Conservation (phyloP, 2,329 filamentous ascomycete genomes). For the Fusarium proliferatum region DNA sequence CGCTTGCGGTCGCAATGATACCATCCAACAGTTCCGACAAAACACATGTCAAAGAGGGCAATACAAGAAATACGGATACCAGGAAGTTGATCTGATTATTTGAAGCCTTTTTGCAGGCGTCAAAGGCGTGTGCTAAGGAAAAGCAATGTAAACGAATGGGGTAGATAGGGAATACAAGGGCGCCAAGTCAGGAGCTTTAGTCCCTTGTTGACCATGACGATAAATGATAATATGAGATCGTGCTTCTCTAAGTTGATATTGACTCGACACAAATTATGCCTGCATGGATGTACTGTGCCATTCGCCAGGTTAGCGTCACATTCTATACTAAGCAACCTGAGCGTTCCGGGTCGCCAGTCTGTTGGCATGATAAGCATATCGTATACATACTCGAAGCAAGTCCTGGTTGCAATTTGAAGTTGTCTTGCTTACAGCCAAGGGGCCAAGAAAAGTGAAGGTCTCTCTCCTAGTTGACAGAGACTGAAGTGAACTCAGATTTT, state of each 20-base stretch:
- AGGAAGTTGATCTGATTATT: slow-evolving; percentile 17
- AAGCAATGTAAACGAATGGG: slow-evolving; percentile 20
- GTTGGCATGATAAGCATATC: not conserved
- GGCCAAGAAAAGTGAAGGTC: not conserved
- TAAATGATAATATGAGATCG: slow-evolving; percentile 31
- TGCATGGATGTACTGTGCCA: not conserved
- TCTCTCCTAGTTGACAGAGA: not conserved
- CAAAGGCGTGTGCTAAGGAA: not conserved
- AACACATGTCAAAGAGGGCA: slow-evolving; percentile 7
- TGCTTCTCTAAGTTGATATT: not conserved
- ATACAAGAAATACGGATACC: slow-evolving; percentile 34
- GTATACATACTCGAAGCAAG: not conserved
- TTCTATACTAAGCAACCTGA: not conserved
- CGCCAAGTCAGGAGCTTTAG: not conserved
- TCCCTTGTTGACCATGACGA: slow-evolving; percentile 26
- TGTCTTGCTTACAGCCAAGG: not conserved
- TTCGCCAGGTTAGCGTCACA: not conserved
- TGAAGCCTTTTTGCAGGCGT: slow-evolving; percentile 4
- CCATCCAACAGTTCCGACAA: slow-evolving; percentile 24
- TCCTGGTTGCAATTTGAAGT: not conserved
- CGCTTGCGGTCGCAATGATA: slow-evolving; percentile 30
- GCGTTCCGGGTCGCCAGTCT: not conserved
- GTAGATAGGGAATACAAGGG: slow-evolving; percentile 10
- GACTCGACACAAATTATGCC: not conserved
- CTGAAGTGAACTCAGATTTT: not conserved